phyloP scores from a whole-genome alignment of 768 basidiomycete genomes.

The Russula lepida region DNA sequence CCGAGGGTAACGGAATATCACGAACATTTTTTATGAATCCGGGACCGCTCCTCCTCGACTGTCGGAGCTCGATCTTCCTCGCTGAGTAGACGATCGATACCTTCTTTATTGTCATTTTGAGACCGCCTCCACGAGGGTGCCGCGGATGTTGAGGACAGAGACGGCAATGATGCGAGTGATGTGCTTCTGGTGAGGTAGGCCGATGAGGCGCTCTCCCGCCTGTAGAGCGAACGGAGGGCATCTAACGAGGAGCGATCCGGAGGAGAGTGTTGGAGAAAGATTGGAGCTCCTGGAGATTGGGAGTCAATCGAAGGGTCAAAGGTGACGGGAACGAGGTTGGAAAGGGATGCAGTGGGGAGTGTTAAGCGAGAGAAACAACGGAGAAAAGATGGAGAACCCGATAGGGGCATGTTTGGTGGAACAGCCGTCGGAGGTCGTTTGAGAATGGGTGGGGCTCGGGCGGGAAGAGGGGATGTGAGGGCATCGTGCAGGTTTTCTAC shows the following conservation, averaged over 20 bases:
- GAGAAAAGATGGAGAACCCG: conserved; percentile 44
- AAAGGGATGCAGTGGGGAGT: conserved; percentile 54
- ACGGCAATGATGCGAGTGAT: conserved; percentile 10
- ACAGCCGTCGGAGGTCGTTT: conserved; percentile 22
- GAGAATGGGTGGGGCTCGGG: conserved; percentile 22
- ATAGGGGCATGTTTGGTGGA: conserved; percentile 33
- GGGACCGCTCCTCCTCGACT: conserved; percentile 37
- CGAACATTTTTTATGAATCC: conserved; percentile 54
- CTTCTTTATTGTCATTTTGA: conserved; percentile 39
- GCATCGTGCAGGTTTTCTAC: conserved; percentile 31
- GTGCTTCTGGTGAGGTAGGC: conserved; percentile 22
- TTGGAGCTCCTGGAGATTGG: conserved; percentile 29
- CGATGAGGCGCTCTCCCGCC: conserved; percentile 22
- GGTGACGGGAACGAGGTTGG: conserved; percentile 26
- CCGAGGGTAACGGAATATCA: conserved; percentile 12
- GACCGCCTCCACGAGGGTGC: conserved; percentile 41
- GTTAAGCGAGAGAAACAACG: conserved; percentile 50
- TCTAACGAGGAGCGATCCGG: conserved; percentile 48
- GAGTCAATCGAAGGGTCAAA: conserved; percentile 24
- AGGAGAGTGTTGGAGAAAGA: conserved; percentile 30
- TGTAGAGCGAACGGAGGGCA: conserved; percentile 42
- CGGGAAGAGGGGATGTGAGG: conserved; percentile 27
- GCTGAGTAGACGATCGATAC: conserved; percentile 37
- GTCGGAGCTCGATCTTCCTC: conserved; percentile 48
- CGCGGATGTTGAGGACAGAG: conserved; percentile 3